A percentile compares a stretch with the other conserved stretches of the same genome.
Evolutionary conservation across 768 basidiomycete species (phyloP).

Genomic region (Hysterangium stoloniferum): DNA sequence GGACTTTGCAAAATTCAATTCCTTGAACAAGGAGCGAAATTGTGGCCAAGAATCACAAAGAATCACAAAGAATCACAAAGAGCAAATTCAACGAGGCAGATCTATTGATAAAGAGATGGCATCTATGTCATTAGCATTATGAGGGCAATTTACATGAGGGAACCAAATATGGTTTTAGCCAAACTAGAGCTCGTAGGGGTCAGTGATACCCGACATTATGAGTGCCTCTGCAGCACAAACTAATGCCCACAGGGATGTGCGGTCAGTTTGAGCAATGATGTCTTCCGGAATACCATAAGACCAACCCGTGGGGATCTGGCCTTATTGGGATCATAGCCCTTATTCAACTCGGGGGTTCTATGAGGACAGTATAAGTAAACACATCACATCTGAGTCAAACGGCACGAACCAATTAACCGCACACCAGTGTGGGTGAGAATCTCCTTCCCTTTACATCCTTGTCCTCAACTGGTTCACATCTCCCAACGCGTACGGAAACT

Average conservation of each 20-base stretch:
- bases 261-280: constrained; percentile 90
- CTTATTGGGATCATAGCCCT: constrained; percentile 97
- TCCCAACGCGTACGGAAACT: constrained; percentile 98
- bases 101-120: too few species aligned
- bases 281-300: constrained; percentile 97
- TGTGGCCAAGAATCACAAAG: too few species aligned
- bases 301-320: constrained; percentile 97
- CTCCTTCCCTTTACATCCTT: constrained; percentile 92
- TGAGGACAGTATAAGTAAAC: constrained; percentile 11
- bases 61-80: too few species aligned
- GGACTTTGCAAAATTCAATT: too few species aligned
- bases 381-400: neutral
- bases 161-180: too few species aligned
- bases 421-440: constrained; percentile 88
- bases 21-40: too few species aligned
- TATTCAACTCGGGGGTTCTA: constrained; percentile 98
- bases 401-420: constrained; percentile 75
- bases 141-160: too few species aligned
- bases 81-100: too few species aligned
- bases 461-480: constrained; percentile 97
- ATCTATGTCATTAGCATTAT: too few species aligned
- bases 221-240: constrained; percentile 93
- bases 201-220: constrained; percentile 93
- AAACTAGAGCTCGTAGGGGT: constrained; percentile 98
- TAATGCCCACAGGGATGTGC: constrained; percentile 89